Evolutionary conservation across 495 filamentous ascomycete genomes (phyloP).

Genomic region (Xylaria acuta): DNA sequence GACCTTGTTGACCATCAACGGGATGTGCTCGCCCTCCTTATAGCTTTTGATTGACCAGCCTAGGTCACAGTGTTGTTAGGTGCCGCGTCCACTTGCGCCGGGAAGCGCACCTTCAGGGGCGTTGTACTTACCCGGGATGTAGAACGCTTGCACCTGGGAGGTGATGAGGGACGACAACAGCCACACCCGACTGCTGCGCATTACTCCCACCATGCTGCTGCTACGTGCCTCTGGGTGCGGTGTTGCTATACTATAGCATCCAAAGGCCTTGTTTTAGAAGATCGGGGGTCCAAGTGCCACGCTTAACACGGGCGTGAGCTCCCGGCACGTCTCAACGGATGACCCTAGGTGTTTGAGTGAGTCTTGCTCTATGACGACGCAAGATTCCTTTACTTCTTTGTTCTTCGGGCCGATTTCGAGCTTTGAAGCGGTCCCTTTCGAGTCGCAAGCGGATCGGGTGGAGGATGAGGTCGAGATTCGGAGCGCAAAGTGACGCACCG

Average conservation of each 20-base stretch:
- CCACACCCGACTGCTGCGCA: slow-evolving; percentile 38
- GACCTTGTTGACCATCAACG: slow-evolving; percentile 92
- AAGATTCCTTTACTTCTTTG: neutral
- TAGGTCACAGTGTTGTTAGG: slow-evolving; percentile 40
- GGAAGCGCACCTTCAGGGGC: neutral
- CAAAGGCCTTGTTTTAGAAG: neutral
- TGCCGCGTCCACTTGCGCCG: neutral
- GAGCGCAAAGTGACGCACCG: slow-evolving; percentile 21
- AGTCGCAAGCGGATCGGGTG: neutral
- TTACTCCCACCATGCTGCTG: slow-evolving; percentile 38
- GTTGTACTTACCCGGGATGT: slow-evolving; percentile 71
- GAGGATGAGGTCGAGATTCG: slow-evolving; percentile 3
- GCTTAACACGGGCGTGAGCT: neutral
- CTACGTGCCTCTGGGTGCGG: neutral
- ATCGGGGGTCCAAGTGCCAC: neutral
- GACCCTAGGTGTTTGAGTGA: neutral
- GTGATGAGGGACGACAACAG: slow-evolving; percentile 40
- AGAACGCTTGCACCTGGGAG: slow-evolving; percentile 65
- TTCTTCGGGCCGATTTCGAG: neutral
- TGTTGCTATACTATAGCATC: neutral
- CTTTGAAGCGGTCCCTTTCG: neutral
- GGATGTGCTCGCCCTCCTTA: slow-evolving; percentile 77
- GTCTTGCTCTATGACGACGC: neutral
- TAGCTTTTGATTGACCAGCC: slow-evolving; percentile 84
- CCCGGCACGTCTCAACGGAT: neutral